These are phyloP conservation scores for Viola odorata DNA, from an alignment of 345 rosid species.

Conservation along the genomic window DNA sequence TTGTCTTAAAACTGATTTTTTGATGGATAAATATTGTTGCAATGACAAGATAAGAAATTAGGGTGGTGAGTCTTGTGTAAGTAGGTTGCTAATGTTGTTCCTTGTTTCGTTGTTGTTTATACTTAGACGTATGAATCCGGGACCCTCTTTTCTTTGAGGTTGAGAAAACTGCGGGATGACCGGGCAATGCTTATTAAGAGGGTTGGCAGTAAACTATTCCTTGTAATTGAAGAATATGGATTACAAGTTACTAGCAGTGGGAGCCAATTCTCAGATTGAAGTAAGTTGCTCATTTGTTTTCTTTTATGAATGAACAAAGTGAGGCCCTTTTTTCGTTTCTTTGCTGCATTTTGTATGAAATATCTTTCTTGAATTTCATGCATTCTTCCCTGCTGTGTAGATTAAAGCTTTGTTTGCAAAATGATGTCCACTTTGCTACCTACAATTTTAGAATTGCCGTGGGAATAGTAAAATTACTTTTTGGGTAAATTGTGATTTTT, in stretches of 20 bases:
- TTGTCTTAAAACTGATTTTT: not conserved
- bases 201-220: slow-evolving; percentile 1
- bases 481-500: not conserved
- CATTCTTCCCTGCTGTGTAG: not conserved
- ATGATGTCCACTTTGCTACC: no score
- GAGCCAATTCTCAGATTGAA: slow-evolving; percentile 30
- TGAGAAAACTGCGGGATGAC: not conserved
- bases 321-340: not conserved
- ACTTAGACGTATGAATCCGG: slow-evolving; percentile 17
- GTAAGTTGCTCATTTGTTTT: slow-evolving; percentile 23
- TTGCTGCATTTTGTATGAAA: not conserved
- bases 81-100: slow-evolving; percentile 1
- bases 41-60: not conserved
- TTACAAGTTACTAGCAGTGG: slow-evolving; percentile 30
- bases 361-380: not conserved
- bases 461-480: not conserved
- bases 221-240: slow-evolving; percentile 35
- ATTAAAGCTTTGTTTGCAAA: not conserved
- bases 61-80: not conserved
- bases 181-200: slow-evolving; percentile 11
- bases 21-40: not conserved
- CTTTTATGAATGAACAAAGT: not conserved
- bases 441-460: not conserved
- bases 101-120: slow-evolving; percentile 12
- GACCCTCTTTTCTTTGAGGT: slow-evolving; percentile 17